Percentiles rank a stretch among this genome's conserved stretches.
These are phyloP conservation scores for Choiromyces venosus DNA, from an alignment of 495 filamentous ascomycete species.

Conservation along the genomic window DNA sequence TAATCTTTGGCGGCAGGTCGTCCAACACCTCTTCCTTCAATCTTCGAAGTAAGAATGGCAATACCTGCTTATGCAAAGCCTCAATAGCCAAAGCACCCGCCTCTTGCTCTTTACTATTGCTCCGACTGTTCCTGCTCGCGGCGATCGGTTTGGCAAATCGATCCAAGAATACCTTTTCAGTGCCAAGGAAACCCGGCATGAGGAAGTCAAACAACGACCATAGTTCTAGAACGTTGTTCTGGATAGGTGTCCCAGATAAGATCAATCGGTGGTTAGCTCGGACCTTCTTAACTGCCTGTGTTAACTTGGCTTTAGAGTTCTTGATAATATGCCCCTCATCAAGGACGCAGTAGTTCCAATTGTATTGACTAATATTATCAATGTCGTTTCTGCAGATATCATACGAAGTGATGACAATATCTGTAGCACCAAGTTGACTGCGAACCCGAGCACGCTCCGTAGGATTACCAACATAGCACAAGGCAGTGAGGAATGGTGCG, in stretches of 20 bases:
- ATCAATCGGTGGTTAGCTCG: slow-evolving; percentile 90
- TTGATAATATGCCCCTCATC: slow-evolving; percentile 98
- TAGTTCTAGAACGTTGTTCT: slow-evolving; percentile 96
- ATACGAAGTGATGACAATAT: slow-evolving; percentile 95
- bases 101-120: slow-evolving; percentile 97
- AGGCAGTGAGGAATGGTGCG: slow-evolving; percentile 83
- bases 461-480: slow-evolving; percentile 85
- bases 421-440: slow-evolving; percentile 62
- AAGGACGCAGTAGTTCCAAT: slow-evolving; percentile 95
- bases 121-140: slow-evolving; percentile 87
- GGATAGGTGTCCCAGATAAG: slow-evolving; percentile 92
- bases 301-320: slow-evolving; percentile 92
- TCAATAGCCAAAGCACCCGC: slow-evolving; percentile 93
- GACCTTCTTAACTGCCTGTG: slow-evolving; percentile 79
- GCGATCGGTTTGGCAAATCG: slow-evolving; percentile 97
- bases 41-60: slow-evolving; percentile 92
- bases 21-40: slow-evolving; percentile 97
- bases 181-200: slow-evolving; percentile 98
- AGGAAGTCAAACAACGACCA: slow-evolving; percentile 99
- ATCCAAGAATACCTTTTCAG: slow-evolving; percentile 96
- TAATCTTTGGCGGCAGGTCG: slow-evolving; percentile 93
- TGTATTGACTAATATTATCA: slow-evolving; percentile 72
- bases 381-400: slow-evolving; percentile 94
- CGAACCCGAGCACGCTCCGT: slow-evolving; percentile 66
- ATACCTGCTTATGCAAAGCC: slow-evolving; percentile 92